Percentiles rank a stretch among this genome's conserved stretches.
phyloP scores from a whole-genome alignment of 495 filamentous ascomycete species.

The Glutinoglossum americanum region DNA sequence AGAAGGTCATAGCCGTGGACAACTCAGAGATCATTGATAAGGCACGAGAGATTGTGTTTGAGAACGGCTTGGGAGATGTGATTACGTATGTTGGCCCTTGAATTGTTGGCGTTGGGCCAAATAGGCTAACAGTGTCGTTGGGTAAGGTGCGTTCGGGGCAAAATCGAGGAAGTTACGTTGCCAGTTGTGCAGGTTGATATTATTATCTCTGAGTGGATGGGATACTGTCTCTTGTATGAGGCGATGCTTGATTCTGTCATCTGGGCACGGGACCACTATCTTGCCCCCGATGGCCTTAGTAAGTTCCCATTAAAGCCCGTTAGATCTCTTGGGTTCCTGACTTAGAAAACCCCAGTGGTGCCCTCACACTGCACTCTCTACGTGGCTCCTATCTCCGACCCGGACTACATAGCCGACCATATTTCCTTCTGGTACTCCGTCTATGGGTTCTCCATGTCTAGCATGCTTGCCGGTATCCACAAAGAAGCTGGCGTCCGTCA shows the following conservation, averaged over 20 bases:
- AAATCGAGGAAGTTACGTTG: constrained; percentile 73
- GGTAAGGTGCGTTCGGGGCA: constrained; percentile 46
- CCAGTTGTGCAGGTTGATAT: constrained; percentile 76
- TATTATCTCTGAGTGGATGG: constrained; percentile 97
- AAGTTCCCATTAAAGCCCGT: neutral
- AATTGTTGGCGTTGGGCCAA: neutral
- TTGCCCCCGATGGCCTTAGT: constrained; percentile 49
- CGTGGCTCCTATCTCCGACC: constrained; percentile 67
- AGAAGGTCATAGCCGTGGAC: constrained; percentile 79
- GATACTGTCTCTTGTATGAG: constrained; percentile 83
- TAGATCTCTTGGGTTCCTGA: neutral
- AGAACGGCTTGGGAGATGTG: constrained; percentile 56
- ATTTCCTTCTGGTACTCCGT: constrained; percentile 48
- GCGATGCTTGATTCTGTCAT: constrained; percentile 89
- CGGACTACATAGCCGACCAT: constrained; percentile 48
- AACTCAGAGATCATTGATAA: constrained; percentile 85
- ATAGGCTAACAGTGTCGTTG: neutral
- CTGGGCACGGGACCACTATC: constrained; percentile 68
- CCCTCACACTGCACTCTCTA: constrained; percentile 76
- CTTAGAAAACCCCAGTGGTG: constrained; percentile 28
- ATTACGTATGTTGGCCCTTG: constrained; percentile 36
- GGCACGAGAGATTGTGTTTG: constrained; percentile 62
- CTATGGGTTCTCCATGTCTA: constrained; percentile 34
- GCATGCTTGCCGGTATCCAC: constrained; percentile 30
- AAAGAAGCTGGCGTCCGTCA: constrained; percentile 36